phyloP scores from a whole-genome alignment of 257 asterid genomes.

The Paraleonurus japonicus region DNA sequence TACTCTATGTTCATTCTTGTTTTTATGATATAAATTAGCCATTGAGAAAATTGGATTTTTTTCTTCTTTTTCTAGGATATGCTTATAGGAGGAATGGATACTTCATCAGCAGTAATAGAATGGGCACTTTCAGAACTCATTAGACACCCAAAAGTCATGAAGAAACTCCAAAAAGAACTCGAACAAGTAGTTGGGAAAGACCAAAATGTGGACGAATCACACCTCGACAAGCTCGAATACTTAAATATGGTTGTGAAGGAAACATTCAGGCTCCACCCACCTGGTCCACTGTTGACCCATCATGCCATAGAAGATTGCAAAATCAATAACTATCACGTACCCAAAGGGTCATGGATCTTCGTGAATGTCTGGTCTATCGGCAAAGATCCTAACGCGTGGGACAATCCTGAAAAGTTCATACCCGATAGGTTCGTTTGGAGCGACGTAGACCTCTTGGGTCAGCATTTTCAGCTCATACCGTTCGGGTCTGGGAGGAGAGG shows the following conservation, averaged over 20 bases:
- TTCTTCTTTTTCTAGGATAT: conserved; percentile 22
- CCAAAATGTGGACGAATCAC: conserved; percentile 28
- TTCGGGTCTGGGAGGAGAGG: conserved; percentile 40
- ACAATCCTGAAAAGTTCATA: conserved; percentile 23
- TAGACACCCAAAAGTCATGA: conserved; percentile 3
- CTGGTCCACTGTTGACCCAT: conserved; percentile 21
- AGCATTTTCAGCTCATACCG: conserved; percentile 32
- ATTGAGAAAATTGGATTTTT: neutral
- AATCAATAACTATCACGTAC: conserved; percentile 19
- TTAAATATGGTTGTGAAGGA: conserved; percentile 30
- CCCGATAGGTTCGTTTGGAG: conserved; percentile 31
- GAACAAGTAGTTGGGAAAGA: conserved; percentile 22
- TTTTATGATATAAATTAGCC: too few relatives aligned
- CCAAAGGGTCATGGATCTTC: conserved; percentile 21
- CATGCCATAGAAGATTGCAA: conserved; percentile 28
- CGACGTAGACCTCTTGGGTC: conserved; percentile 22
- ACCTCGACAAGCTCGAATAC: conserved; percentile 31
- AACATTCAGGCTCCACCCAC: conserved; percentile 30
- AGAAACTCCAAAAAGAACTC: conserved; percentile 29
- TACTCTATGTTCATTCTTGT: too few relatives aligned
- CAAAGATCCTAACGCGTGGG: conserved; percentile 28
- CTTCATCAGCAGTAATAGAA: conserved; percentile 17
- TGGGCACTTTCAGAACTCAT: conserved; percentile 26
- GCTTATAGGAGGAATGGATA: conserved; percentile 25
- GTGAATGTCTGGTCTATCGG: conserved; percentile 34